These are phyloP conservation scores for Populus ilicifolia DNA, from an alignment of 345 rosid species.

Conservation along the genomic window DNA sequence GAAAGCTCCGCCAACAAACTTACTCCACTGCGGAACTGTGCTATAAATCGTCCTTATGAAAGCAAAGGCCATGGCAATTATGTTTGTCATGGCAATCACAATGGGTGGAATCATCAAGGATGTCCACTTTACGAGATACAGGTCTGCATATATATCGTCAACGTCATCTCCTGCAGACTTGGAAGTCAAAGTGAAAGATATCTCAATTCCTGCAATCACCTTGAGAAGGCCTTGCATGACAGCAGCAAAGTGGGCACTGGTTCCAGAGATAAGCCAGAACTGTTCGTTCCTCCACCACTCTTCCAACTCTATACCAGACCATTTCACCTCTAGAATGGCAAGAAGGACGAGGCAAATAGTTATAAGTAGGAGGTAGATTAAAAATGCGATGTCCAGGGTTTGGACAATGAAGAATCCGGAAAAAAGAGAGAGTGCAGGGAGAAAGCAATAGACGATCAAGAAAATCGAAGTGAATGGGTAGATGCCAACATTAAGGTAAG, in stretches of 20 bases:
- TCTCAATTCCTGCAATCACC: constrained; percentile 85
- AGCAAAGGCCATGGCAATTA: constrained; percentile 65
- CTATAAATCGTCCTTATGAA: constrained; percentile 65
- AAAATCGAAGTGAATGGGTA: constrained; percentile 90
- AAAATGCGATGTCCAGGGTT: constrained; percentile 49
- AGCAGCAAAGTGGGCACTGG: constrained; percentile 87
- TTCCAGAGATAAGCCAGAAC: constrained; percentile 88
- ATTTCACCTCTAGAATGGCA: constrained; percentile 78
- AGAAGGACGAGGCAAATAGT: constrained; percentile 61
- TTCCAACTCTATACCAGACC: constrained; percentile 77
- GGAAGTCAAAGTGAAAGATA: constrained; percentile 84
- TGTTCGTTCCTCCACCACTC: constrained; percentile 99
- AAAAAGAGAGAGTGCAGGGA: constrained; percentile 90
- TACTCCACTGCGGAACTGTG: constrained; percentile 69
- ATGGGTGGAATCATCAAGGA: constrained; percentile 86
- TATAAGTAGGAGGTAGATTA: constrained; percentile 59
- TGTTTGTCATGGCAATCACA: constrained; percentile 85
- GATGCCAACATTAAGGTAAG: constrained; percentile 84
- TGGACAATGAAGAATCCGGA: constrained; percentile 83
- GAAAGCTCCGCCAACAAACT: constrained; percentile 86
- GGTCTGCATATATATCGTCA: constrained; percentile 72
- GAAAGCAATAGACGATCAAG: constrained; percentile 85
- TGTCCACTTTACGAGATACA: constrained; percentile 83
- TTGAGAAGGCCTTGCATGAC: constrained; percentile 82
- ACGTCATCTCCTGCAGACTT: constrained; percentile 71